Base-by-base conservation (phyloP, 495 filamentous ascomycete genomes). In the Chaetomium cochliodes region DNA sequence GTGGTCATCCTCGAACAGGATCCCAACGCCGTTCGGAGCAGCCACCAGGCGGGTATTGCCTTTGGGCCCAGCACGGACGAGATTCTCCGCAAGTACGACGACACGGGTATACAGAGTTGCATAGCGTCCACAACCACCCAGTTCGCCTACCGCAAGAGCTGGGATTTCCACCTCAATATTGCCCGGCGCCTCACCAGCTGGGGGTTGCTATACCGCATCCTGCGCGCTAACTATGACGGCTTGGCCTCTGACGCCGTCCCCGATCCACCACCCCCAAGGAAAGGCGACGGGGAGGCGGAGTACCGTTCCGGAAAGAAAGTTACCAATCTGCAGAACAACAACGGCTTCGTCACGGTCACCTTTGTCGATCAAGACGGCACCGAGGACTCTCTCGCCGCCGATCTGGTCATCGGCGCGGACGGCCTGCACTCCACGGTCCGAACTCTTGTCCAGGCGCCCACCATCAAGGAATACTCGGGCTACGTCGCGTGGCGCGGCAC, bases 401-500 rank as follows among this genome's bases (percentile, higher is more conserved):
- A 84, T 61, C 54, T 84, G 30, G 71, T 85, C 33, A 70, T 86
- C 58, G 83, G 67, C 1, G 81, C 82, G 33, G 82, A 86, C 68
- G 83, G 83, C 4, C 68, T 81, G 1, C 79, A 77, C 62, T 85
- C 83, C 11, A 79, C 78, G 2, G 64, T 85, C 16, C 72, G 82
- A 5, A 66, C 54, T 23, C 63, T 82, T 2, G 57, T 84, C 2
- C 46, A 74, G 18, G 78, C 78, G 0, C 68, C 74, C 0, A 69
- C 74, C 5, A 33, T 72, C 41, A 64, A 79, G 37, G 76, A 68
- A 13, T 84, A 84, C 66, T 78, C 79, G 3, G 84, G 82, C n/a
- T 85, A 85, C 61, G 74, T 79, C 41, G 77, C 79, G 0, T 81
- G 77, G 73, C 71, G 84, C 39, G 84, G 83, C 18, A 83, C 81